Percentiles rank a stretch among this genome's conserved stretches.
These are phyloP conservation scores for Spergularia bocconei DNA, from an alignment of 148 eudicot genomes.

Conservation along the genomic window DNA sequence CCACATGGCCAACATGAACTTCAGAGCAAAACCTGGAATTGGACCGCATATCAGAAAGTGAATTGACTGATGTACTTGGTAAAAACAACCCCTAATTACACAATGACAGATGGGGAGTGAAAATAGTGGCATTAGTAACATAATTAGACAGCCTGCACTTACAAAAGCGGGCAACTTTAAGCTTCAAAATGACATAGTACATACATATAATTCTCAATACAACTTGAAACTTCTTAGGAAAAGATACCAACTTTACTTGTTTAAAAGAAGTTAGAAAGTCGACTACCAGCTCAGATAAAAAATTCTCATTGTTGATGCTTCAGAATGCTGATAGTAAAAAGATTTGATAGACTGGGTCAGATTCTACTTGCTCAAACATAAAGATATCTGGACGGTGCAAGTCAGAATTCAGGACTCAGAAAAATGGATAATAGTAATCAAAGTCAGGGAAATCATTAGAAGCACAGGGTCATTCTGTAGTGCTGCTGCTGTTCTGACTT, in stretches of 20 bases:
- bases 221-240: background rate
- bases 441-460: no score
- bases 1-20: slow-evolving; percentile 55
- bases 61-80: background rate
- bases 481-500: no score
- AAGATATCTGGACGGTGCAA: no score
- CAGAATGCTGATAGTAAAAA: no score
- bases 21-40: slow-evolving; percentile 50
- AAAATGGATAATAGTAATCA: no score
- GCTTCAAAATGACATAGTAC: slow-evolving; percentile 2
- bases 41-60: slow-evolving; percentile 1
- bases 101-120: background rate
- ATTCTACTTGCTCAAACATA: no score
- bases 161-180: background rate
- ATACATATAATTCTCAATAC: no score
- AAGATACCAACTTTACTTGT: background rate
- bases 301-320: no score
- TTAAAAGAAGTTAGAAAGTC: background rate
- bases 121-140: background rate
- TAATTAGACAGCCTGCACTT: background rate
- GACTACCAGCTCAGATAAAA: background rate
- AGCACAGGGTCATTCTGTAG: no score
- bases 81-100: background rate
- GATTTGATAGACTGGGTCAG: no score
- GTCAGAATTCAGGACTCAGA: no score